Percentiles rank a stretch among this genome's conserved stretches.
These are phyloP conservation scores for Linum trigynum DNA, from an alignment of 345 rosid species.

Conservation along the genomic window DNA sequence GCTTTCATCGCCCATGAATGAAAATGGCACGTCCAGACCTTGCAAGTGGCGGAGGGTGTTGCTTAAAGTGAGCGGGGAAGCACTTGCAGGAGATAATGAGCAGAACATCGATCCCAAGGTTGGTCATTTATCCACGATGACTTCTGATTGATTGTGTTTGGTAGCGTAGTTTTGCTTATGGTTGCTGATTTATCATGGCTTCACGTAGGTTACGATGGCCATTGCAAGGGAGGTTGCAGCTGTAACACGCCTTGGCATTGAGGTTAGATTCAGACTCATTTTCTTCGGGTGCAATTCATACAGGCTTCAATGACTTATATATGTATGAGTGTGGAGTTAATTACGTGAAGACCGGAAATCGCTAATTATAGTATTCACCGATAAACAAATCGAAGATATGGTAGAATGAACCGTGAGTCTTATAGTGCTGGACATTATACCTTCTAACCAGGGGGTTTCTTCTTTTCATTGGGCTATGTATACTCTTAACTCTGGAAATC, in stretches of 20 bases:
- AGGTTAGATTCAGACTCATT: constrained; percentile 30
- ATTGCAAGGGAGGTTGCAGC: constrained; percentile 95
- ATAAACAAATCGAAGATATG: too few relatives aligned
- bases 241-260: constrained; percentile 78
- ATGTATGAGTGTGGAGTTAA: neutral
- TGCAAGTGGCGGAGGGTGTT: constrained; percentile 83
- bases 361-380: neutral
- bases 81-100: constrained; percentile 74
- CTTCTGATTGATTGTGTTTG: constrained; percentile 12
- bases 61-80: constrained; percentile 98
- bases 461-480: neutral
- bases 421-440: too few relatives aligned
- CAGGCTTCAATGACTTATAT: too few relatives aligned
- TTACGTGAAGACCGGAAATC: neutral
- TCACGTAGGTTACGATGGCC: constrained; percentile 76
- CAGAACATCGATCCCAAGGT: constrained; percentile 95
- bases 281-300: neutral
- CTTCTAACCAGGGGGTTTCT: neutral
- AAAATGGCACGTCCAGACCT: constrained; percentile 35
- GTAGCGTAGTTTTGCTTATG: neutral
- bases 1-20: constrained; percentile 40
- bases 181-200: constrained; percentile 12
- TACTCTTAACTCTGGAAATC: neutral
- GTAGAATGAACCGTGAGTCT: too few relatives aligned
- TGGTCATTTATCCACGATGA: neutral